Evolutionary conservation across 169 alveolate species (phyloP).

Genomic region (Plasmodium sp.): DNA sequence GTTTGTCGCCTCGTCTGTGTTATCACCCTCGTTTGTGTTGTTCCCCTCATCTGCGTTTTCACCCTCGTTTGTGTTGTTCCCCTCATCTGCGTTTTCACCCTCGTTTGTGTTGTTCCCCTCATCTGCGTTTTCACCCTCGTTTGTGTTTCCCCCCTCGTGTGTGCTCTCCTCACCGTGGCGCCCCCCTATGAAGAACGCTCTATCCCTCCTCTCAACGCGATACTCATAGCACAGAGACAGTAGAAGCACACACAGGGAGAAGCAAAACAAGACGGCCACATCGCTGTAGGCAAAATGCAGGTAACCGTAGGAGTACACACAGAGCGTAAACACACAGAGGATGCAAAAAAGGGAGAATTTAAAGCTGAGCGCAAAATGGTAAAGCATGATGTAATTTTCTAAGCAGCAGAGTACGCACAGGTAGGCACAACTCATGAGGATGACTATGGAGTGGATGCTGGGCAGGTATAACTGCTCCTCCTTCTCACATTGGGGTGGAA

Average conservation of each 20-base stretch:
- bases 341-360: constrained; percentile 37
- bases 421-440: constrained; percentile 5
- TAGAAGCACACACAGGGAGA: neutral
- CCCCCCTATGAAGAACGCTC: neutral
- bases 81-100: neutral
- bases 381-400: constrained; percentile 60
- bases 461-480: neutral
- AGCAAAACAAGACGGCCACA: neutral
- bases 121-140: neutral
- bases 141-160: neutral
- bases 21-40: neutral
- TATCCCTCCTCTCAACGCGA: constrained; percentile 1
- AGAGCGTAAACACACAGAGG: neutral
- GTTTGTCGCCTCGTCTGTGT: neutral
- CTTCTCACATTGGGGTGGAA: neutral
- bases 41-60: neutral
- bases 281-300: neutral
- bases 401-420: constrained; percentile 34
- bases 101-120: too few relatives aligned
- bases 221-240: constrained; percentile 29
- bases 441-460: neutral
- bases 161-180: neutral
- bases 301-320: neutral
- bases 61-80: neutral
- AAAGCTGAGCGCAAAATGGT: constrained; percentile 26